phyloP scores from a whole-genome alignment of 495 filamentous ascomycete species.

The Annulohypoxylon nitens region DNA sequence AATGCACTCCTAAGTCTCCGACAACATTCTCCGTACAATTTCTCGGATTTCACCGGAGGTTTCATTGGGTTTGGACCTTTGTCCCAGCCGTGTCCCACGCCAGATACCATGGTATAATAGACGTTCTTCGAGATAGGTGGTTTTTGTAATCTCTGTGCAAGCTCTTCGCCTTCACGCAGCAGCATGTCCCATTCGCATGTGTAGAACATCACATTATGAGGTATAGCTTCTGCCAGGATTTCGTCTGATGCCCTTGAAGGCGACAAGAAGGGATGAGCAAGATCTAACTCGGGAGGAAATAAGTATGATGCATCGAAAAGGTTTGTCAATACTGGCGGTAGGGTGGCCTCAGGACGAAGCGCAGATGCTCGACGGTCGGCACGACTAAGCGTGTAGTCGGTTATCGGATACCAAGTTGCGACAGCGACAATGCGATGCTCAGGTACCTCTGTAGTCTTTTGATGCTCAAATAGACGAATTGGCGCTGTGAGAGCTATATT shows the following conservation, averaged over 20 bases:
- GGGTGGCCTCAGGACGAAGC: conserved; percentile 75
- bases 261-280: conserved; percentile 56
- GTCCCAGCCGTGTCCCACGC: conserved; percentile 85
- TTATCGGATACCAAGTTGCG: conserved; percentile 85
- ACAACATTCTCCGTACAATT: conserved; percentile 58
- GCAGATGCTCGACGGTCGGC: conserved; percentile 75
- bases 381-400: conserved; percentile 83
- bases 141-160: conserved; percentile 70
- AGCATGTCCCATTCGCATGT: conserved; percentile 96
- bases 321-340: conserved; percentile 78
- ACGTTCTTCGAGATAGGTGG: conserved; percentile 75
- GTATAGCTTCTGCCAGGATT: conserved; percentile 58
- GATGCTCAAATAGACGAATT: conserved; percentile 67
- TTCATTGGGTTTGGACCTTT: conserved; percentile 83
- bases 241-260: conserved; percentile 57
- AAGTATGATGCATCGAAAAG: conserved; percentile 92
- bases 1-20: conserved; percentile 51
- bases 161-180: conserved; percentile 77
- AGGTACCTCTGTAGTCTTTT: conserved; percentile 42
- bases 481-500: conserved; percentile 88
- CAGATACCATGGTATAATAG: conserved; percentile 76
- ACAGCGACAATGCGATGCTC: conserved; percentile 54
- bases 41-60: conserved; percentile 58
- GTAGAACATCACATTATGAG: conserved; percentile 69
- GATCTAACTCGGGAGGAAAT: conserved; percentile 58